A percentile compares a stretch with the other conserved stretches of the same genome.
These are phyloP conservation scores for Colletotrichum noveboracense DNA, from an alignment of 2,329 filamentous ascomycete genomes.

Conservation along the genomic window DNA sequence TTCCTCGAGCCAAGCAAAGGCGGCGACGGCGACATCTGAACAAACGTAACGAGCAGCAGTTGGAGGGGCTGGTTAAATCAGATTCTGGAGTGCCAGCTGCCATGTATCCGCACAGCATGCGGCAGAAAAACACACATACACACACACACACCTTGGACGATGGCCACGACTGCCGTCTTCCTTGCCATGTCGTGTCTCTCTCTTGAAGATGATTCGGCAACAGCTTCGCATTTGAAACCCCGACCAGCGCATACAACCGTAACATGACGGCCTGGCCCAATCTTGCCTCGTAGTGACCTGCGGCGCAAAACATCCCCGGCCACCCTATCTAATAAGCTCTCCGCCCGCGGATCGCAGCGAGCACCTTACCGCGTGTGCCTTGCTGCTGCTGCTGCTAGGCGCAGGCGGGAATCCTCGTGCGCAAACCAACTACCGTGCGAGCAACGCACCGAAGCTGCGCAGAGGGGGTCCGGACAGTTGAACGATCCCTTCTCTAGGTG, in stretches of 20 bases:
- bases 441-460: not conserved
- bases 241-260: conserved; percentile 17
- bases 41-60: not conserved
- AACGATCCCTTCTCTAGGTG: not conserved
- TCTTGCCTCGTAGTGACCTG: not conserved
- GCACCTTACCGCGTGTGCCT: not conserved
- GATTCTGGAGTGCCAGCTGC: not conserved
- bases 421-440: not conserved
- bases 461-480: not conserved
- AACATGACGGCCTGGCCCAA: conserved; percentile 12
- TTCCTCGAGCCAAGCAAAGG: not conserved
- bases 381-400: not conserved
- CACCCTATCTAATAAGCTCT: not conserved
- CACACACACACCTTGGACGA: not conserved
- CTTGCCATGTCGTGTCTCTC: not conserved
- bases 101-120: not conserved
- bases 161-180: not conserved
- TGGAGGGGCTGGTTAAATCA: not conserved
- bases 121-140: not conserved
- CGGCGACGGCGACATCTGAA: not conserved
- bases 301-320: not conserved
- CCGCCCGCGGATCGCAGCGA: conserved; percentile 2
- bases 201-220: conserved; percentile 12
- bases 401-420: not conserved
- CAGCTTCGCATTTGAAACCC: conserved; percentile 14